A percentile compares a stretch with the other conserved stretches of the same genome.
Conservation (phyloP, 371 early-diverging fungal species). For the Mortierella sp. region DNA sequence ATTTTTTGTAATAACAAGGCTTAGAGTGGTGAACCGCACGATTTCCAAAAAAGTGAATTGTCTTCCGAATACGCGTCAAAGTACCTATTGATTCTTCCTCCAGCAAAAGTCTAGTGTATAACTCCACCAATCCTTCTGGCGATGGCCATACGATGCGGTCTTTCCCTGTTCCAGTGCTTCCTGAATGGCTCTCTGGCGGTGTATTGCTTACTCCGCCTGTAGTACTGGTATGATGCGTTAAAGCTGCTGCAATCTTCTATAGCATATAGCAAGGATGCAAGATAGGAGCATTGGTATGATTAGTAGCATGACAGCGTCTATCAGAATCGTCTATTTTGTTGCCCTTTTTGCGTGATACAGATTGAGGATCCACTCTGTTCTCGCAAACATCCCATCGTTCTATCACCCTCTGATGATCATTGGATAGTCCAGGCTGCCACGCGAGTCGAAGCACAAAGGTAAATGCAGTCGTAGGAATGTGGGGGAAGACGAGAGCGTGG, state of each 20-base stretch:
- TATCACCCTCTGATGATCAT: no score
- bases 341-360: no score
- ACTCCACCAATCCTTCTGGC: conserved; percentile 32
- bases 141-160: conserved; percentile 22
- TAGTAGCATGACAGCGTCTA: neutral
- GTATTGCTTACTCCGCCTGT: neutral
- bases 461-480: no score
- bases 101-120: conserved; percentile 28
- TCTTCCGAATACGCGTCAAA: neutral
- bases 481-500: no score
- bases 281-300: conserved; percentile 2
- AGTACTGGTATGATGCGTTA: conserved; percentile 16
- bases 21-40: no score
- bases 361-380: no score
- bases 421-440: no score
- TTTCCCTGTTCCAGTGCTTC: conserved; percentile 9
- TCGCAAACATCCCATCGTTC: no score
- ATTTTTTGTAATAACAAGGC: no score
- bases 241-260: conserved; percentile 38
- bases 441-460: no score
- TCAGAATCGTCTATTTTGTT: no score
- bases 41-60: neutral
- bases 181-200: neutral
- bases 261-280: neutral
- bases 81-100: neutral